Evolutionary conservation across 192 early-diverging fungal genomes (phyloP), one percentile per base, ranked within the genome.

Genomic region (Coemansia sp.): DNA sequence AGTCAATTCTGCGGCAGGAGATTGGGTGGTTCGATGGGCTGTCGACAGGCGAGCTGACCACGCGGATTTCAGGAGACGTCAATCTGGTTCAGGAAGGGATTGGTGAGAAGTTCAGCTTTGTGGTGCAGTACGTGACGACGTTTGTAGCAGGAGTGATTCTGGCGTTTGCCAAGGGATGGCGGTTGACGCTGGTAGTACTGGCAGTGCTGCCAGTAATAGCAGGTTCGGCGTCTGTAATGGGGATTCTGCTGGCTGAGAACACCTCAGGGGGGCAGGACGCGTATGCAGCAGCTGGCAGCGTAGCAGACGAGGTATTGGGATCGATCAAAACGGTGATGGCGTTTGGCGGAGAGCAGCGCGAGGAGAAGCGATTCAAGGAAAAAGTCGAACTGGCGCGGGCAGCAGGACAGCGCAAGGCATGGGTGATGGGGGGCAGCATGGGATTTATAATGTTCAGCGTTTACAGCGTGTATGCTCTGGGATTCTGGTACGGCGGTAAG

Each of bases 41-140:
- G 56, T 84, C 86, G 59, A 84, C 88, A 26, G 94, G 92, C 54
- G 90, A 90, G 57, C 84, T 98, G 44, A 90, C 92, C 5, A 92
- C 93, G 25, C 89, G 93, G 26, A 86, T 98, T 31, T 88, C 93
- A 38, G 84, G 87, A 44, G 94, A 98, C 49, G 93, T 90, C 22
- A 87, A 89, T 44, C 53, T 94, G 56, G 85, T 94, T 41, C 92
- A 96, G 75, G 95, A 95, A 61, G 94, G 92, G 47, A 89, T 93
- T 19, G 84, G 85, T 23, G 93, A 94, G 53, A 97, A 95, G 67
- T 82, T 93, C 44, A 88, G 90, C 63, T 74, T 91, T 41, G 78
- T 90, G 30, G 56, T 94, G 30, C 81, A 85, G 65, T 82, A 82
- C 32, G 49, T 84, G 19, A 74, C 86, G 19, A 86, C 85, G 5